A percentile compares a stretch with the other conserved stretches of the same genome.
Conservation (phyloP, 148 eudicot species). For the Chenopodium formosanum region DNA sequence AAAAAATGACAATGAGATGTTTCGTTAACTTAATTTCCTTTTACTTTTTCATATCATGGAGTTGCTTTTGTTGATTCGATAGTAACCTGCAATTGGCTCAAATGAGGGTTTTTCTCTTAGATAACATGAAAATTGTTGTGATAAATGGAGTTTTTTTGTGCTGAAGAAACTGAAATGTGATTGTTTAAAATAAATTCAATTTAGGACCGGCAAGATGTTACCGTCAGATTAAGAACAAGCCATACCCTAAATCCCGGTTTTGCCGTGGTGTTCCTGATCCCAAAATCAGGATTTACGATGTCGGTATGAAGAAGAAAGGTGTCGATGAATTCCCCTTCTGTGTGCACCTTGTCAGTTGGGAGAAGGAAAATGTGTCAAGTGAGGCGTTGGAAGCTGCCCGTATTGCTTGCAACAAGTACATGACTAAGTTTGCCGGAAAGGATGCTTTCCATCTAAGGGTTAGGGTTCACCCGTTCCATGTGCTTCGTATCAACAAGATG, state of each 20-base stretch:
- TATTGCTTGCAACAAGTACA: slow-evolving; percentile 46
- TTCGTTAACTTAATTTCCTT: no score
- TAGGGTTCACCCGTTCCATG: slow-evolving; percentile 44
- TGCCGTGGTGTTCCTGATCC: slow-evolving; percentile 52
- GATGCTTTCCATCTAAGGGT: slow-evolving; percentile 45
- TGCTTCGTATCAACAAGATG: slow-evolving; percentile 45
- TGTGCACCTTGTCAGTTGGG: slow-evolving; percentile 52
- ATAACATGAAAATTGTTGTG: not conserved
- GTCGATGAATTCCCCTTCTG: slow-evolving; percentile 40
- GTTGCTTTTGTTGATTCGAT: not conserved
- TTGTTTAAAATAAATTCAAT: not conserved
- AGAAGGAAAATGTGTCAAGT: slow-evolving; percentile 49
- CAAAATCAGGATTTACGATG: slow-evolving; percentile 43
- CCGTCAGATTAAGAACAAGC: slow-evolving; percentile 50
- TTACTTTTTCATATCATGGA: no score
- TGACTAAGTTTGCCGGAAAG: slow-evolving; percentile 40
- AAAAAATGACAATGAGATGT: not conserved
- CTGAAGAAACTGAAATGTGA: not conserved
- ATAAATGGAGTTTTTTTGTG: not conserved
- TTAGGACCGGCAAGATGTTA: slow-evolving; percentile 47
- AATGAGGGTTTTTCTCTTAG: not conserved
- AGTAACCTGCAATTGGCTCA: not conserved
- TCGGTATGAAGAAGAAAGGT: slow-evolving; percentile 42
- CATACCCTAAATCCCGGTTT: slow-evolving; percentile 44
- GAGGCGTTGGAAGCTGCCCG: slow-evolving; percentile 46